phyloP scores from a whole-genome alignment of 257 asterid species.

The Salvia hispanica region DNA sequence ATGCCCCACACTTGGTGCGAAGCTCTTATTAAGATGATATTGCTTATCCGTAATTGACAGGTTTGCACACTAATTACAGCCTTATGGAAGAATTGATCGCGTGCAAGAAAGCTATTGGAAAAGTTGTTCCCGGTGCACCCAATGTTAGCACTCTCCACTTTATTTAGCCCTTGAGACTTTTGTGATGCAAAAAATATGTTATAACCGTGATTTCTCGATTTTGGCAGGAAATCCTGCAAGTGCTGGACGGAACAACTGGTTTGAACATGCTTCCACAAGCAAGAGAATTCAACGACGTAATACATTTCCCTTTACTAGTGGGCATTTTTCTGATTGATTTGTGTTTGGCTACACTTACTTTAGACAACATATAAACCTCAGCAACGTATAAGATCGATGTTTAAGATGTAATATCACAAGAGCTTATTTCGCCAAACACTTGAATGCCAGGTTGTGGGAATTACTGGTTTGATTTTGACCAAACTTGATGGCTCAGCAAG shows the following conservation, averaged over 20 bases:
- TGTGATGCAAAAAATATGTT: not conserved
- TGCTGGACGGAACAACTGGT: constrained; percentile 94
- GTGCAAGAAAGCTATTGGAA: constrained; percentile 80
- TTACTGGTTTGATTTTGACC: constrained; percentile 94
- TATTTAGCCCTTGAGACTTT: not conserved
- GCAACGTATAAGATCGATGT: too few species aligned
- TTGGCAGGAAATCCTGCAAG: constrained; percentile 85
- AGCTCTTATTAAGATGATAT: not conserved
- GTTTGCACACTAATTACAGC: constrained; percentile 94
- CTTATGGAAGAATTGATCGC: constrained; percentile 92
- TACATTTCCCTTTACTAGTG: constrained; percentile 15
- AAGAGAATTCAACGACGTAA: constrained; percentile 93
- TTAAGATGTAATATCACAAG: too few species aligned
- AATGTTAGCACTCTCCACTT: constrained; percentile 54
- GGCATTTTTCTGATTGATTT: not conserved
- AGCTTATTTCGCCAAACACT: too few species aligned
- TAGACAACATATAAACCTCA: too few species aligned
- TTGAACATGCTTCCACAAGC: constrained; percentile 99
- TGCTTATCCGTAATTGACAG: constrained; percentile 41
- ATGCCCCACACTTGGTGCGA: not conserved
- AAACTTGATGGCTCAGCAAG: constrained; percentile 98
- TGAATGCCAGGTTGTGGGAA: constrained; percentile 75
- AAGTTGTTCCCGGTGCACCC: constrained; percentile 83
- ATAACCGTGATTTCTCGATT: not conserved
- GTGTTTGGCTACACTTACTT: too few species aligned